These are phyloP conservation scores for Persicaria maculosa DNA, from an alignment of 148 eudicot species.

Conservation along the genomic window DNA sequence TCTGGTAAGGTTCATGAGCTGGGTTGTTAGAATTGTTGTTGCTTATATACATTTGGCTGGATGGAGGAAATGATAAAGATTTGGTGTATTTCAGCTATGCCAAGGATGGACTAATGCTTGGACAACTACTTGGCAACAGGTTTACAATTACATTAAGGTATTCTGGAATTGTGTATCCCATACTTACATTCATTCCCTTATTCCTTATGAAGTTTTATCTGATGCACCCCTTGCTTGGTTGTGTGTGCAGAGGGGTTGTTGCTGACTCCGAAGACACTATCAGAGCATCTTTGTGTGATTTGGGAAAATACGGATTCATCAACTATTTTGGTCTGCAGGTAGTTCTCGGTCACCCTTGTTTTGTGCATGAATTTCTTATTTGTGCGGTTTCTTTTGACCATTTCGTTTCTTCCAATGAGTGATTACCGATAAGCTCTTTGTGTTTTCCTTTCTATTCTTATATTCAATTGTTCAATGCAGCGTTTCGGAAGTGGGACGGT, in stretches of 20 bases:
- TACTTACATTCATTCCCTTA: background rate
- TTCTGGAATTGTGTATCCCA: background rate
- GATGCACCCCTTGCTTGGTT: slow-evolving; percentile 15
- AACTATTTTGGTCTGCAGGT: slow-evolving; percentile 97
- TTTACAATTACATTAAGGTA: slow-evolving; percentile 87
- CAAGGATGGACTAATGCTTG: slow-evolving; percentile 81
- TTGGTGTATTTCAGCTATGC: slow-evolving; percentile 59
- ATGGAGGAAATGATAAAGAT: slow-evolving; percentile 13
- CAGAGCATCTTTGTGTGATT: slow-evolving; percentile 64
- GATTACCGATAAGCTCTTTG: background rate
- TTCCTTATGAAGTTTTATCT: background rate
- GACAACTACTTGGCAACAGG: slow-evolving; percentile 84
- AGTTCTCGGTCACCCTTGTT: slow-evolving; percentile 12
- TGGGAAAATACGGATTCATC: slow-evolving; percentile 74
- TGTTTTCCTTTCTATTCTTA: background rate
- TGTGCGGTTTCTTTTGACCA: background rate
- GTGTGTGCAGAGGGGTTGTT: slow-evolving; percentile 54
- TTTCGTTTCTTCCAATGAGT: background rate
- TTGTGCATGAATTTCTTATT: slow-evolving; percentile 7
- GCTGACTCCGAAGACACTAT: slow-evolving; percentile 79
- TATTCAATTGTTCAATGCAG: slow-evolving; percentile 28
- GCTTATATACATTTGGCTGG: background rate
- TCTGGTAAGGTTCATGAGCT: slow-evolving; percentile 50
- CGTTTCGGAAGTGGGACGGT: slow-evolving; percentile 94
- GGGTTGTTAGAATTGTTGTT: slow-evolving; percentile 13